A percentile compares a stretch with the other conserved stretches of the same genome.
phyloP scores from a whole-genome alignment of 2,329 filamentous ascomycete species.

The Grosmannia serpens region DNA sequence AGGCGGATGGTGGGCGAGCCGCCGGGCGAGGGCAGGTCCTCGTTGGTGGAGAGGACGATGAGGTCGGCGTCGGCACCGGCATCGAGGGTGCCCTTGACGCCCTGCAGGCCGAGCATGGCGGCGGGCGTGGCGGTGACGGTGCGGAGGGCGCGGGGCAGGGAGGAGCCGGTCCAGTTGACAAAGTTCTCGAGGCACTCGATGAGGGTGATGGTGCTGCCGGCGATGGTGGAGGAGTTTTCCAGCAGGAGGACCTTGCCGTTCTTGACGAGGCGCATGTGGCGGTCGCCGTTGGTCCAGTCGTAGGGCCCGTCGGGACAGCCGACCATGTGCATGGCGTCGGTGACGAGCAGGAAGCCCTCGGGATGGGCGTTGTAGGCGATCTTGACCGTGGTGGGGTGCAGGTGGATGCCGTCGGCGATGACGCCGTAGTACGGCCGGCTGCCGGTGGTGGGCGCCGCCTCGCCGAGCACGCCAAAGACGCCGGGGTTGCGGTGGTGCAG shows the following conservation, averaged over 20 bases:
- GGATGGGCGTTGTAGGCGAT: conserved; percentile 83
- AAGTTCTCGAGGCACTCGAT: conserved; percentile 78
- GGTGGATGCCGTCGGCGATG: conserved; percentile 81
- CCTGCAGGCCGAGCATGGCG: conserved; percentile 58
- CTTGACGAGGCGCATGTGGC: conserved; percentile 51
- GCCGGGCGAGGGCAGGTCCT: conserved; percentile 10
- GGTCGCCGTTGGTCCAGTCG: conserved; percentile 67
- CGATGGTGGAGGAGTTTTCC: conserved; percentile 69
- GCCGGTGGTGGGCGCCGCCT: conserved; percentile 37
- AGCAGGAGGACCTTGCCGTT: conserved; percentile 61
- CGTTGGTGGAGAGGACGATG: conserved; percentile 51
- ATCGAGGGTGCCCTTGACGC: conserved; percentile 53
- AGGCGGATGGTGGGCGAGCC: conserved; percentile 28
- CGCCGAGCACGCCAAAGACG: conserved; percentile 75
- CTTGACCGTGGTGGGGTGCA: conserved; percentile 79
- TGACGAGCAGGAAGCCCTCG: conserved; percentile 76
- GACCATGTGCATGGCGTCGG: conserved; percentile 81
- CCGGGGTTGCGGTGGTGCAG: conserved; percentile 86
- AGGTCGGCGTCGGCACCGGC: conserved; percentile 58
- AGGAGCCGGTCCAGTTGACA: conserved; percentile 58
- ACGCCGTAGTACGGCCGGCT: conserved; percentile 71
- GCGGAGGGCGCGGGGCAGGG: conserved; percentile 55
- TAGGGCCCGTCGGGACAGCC: conserved; percentile 77
- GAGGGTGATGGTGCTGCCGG: conserved; percentile 63
- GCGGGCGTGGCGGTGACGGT: conserved; percentile 70